Percentiles rank a stretch among this genome's conserved stretches.
These are phyloP conservation scores for Peronosclerospora sorghi DNA, from an alignment of 352 stramenopile species.

Conservation along the genomic window DNA sequence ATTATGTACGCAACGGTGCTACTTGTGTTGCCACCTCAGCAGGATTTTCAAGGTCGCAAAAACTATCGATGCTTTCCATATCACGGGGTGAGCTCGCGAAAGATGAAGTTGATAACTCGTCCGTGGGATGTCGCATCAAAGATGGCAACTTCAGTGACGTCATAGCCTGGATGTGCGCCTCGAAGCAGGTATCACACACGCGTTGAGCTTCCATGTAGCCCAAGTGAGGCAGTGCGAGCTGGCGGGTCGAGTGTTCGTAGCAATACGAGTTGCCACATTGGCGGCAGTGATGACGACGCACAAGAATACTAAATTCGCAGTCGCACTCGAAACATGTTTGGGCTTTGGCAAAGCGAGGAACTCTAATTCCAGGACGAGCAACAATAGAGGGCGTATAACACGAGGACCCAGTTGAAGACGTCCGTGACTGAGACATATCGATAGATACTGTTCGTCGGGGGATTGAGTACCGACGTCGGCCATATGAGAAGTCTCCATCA, in stretches of 20 bases:
- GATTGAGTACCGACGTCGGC: conserved; percentile 12
- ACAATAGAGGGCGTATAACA: conserved; percentile 14
- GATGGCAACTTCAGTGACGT: conserved; percentile 24
- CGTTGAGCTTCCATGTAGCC: conserved; percentile 67
- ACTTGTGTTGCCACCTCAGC: conserved; percentile 10
- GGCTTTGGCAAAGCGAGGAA: conserved; percentile 66
- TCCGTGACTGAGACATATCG: conserved; percentile 22
- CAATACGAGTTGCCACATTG: conserved; percentile 79
- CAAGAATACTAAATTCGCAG: conserved; percentile 60
- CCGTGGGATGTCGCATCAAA: conserved; percentile 20
- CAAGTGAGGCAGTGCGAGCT: conserved; percentile 48
- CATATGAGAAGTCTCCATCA: conserved; percentile 14
- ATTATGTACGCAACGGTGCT: conserved; percentile 16
- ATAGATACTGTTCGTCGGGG: conserved; percentile 26
- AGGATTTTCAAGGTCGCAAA: conserved; percentile 17
- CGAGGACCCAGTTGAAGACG: conserved; percentile 24
- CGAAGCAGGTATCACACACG: conserved; percentile 81
- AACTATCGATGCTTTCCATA: conserved; percentile 23
- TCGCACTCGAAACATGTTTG: conserved; percentile 52
- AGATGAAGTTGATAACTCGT: conserved; percentile 25
- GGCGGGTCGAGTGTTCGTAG: conserved; percentile 72
- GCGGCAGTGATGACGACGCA: conserved; percentile 73
- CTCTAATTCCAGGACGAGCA: conserved; percentile 15
- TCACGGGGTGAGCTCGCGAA: conserved; percentile 22
- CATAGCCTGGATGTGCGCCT: conserved; percentile 35